phyloP scores from a whole-genome alignment of 2,329 filamentous ascomycete species.

The Venturia effusa region DNA sequence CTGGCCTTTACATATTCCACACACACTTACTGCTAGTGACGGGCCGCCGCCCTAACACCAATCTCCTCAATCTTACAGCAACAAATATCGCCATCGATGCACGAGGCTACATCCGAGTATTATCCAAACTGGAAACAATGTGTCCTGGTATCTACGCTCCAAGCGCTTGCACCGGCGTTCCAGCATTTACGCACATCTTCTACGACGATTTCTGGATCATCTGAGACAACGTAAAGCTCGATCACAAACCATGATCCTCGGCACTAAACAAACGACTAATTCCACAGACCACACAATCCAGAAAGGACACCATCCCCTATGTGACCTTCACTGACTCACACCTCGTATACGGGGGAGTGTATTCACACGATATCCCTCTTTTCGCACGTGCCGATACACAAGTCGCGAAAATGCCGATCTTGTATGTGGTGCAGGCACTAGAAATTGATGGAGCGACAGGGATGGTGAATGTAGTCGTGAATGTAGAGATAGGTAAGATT shows the following conservation, averaged over 20 bases:
- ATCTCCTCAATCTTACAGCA: slow-evolving; percentile 30
- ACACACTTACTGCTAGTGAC: slow-evolving; percentile 42
- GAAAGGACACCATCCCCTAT: slow-evolving; percentile 31
- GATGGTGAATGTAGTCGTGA: slow-evolving; percentile 42
- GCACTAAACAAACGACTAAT: slow-evolving; percentile 16
- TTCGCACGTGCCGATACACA: slow-evolving; percentile 25
- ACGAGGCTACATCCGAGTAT: slow-evolving; percentile 34
- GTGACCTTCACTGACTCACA: slow-evolving; percentile 45
- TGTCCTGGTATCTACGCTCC: slow-evolving; percentile 35
- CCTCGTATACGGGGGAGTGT: slow-evolving; percentile 40
- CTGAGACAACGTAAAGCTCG: slow-evolving; percentile 32
- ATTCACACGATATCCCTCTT: slow-evolving; percentile 28
- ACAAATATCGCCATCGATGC: slow-evolving; percentile 31
- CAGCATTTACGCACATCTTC: slow-evolving; percentile 45
- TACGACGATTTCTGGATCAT: slow-evolving; percentile 47
- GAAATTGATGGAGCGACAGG: slow-evolving; percentile 43
- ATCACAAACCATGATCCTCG: slow-evolving; percentile 15
- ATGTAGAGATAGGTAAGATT: slow-evolving; percentile 38
- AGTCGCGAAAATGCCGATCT: slow-evolving; percentile 41
- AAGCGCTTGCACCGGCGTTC: slow-evolving; percentile 42
- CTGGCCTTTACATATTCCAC: slow-evolving; percentile 20
- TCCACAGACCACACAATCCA: slow-evolving; percentile 16
- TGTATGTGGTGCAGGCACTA: slow-evolving; percentile 38
- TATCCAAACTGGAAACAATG: slow-evolving; percentile 35
- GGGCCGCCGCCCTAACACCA: slow-evolving; percentile 41